Base-by-base conservation (phyloP, 768 basidiomycete genomes). In the Lentinula sp. region DNA sequence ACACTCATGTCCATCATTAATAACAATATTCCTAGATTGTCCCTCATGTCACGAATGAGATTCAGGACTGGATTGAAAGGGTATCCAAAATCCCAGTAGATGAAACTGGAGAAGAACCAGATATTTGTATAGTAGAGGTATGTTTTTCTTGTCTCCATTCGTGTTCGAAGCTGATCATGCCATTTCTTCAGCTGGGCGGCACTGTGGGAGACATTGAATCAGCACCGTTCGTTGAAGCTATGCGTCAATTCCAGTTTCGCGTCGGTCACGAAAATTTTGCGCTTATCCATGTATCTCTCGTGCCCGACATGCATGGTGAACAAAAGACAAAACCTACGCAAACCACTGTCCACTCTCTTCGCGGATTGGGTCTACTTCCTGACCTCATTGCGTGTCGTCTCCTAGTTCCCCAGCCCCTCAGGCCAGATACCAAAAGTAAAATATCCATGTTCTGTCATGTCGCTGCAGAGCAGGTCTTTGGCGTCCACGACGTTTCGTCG, bases 361-460 rank as follows among this genome's bases (percentile, higher is more conserved):
- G 96, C 52, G 95, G 96, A 4, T 81, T 98, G 16, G 96, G 96
- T 65, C 78, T 99, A 4, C 82, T 94, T 10, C 95, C 96, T 50
- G 96, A 99, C 74, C 73, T 99, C 66, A 96, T 99, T 67, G 96
- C 96, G 0, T 98, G 96, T 73, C 88, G 96, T 43, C 76, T 94
- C 35, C 76, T 91, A 57, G 86, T 89, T 62, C 86, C 89, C 18
- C 82, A 90, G 63, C 88, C 91, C 0, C 79, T 99, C n/a, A 84
- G 88, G 58, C 80, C 84, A 15, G 82, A 90, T 0, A 96, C 95
- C 39, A 96, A 95, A 75, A 83, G 88, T 69, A 99, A 99, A 74
- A 96, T 99, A 45, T 94, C 93, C 63, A 98, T 98, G 95, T 98
- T 98, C 81, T 98, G 96, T 74, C 96, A 99, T 68, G 96, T 99